These are phyloP conservation scores for Nothopassalora personata DNA, from an alignment of 2,329 filamentous ascomycete genomes.

Conservation along the genomic window DNA sequence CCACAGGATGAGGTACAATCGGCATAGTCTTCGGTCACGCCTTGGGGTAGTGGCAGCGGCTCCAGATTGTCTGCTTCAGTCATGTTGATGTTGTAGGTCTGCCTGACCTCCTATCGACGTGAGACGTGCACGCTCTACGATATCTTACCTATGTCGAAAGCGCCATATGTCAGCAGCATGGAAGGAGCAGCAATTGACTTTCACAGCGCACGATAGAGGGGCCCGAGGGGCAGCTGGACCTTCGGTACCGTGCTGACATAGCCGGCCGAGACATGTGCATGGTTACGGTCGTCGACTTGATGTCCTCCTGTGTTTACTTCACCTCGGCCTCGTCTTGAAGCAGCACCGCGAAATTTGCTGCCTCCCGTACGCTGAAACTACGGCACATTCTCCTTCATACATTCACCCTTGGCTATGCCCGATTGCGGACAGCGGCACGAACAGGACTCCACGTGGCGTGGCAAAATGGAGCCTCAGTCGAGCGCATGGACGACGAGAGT, in stretches of 20 bases:
- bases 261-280: neutral
- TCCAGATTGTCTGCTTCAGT: slow-evolving; percentile 24
- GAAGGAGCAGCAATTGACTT: neutral
- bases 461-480: neutral
- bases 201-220: neutral
- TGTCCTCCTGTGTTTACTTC: neutral
- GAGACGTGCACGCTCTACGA: too few species aligned
- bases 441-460: neutral
- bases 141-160: neutral
- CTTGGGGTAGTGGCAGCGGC: slow-evolving; percentile 51
- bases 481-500: too few species aligned
- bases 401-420: neutral
- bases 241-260: neutral
- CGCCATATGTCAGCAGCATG: neutral
- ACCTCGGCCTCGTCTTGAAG: neutral
- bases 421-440: neutral
- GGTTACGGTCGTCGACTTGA: neutral
- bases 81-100: slow-evolving; percentile 1
- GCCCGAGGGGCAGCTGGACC: neutral
- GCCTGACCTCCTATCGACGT: too few species aligned
- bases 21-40: slow-evolving; percentile 53
- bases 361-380: slow-evolving; percentile 1
- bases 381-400: neutral
- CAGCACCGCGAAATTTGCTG: neutral
- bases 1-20: slow-evolving; percentile 49